Evolutionary conservation across 768 basidiomycete genomes (phyloP), one percentile per base, ranked within the genome.

Genomic region (Neoboletus subvelutipes): DNA sequence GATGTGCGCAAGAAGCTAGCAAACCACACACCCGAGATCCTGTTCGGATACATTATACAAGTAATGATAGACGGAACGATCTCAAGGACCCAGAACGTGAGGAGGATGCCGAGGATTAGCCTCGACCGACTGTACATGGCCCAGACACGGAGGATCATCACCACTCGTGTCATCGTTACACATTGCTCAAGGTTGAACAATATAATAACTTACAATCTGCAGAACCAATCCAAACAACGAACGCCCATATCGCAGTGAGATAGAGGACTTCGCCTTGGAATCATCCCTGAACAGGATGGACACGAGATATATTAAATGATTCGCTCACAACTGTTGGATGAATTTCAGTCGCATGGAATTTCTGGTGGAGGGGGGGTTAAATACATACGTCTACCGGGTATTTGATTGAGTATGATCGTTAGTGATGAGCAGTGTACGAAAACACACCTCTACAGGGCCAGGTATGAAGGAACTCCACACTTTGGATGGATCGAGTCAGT

Each of bases 141-240:
- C 54, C 58, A 64, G 22, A 64, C 45, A 34, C 58, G 63, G 11
- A 65, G 52, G 26, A 64, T 54, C 62, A 64, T 64, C 8, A 36
- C 42, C 48, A 64, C 62, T 61, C 11, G 11, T 47, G 18, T 50
- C 26, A 31, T 7, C n/a, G 3, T 3, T 1, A 17, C 51, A n/a
- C 29, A 39, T 15, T 26, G 5, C 20, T 26, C 11, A 9, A 20
- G 24, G 15, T 22, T 18, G 24, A 45, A 5, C 22, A 36, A 42
- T n/a, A 29, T 0, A n/a, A 18, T 12, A 18, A 53, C 62, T 26
- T 43, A 56, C 62, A 20, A 13, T 63, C 62, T 22, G 62, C 58
- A 12, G 63, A 26, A 22, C 26, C 40, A 17, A 52, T 36, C 18
- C 50, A 63, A 9, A 45, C 1, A 6, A 61, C 1, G 7, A 42